Conservation (phyloP, 148 eudicot genomes). For the Fagopyrum esculentum region DNA sequence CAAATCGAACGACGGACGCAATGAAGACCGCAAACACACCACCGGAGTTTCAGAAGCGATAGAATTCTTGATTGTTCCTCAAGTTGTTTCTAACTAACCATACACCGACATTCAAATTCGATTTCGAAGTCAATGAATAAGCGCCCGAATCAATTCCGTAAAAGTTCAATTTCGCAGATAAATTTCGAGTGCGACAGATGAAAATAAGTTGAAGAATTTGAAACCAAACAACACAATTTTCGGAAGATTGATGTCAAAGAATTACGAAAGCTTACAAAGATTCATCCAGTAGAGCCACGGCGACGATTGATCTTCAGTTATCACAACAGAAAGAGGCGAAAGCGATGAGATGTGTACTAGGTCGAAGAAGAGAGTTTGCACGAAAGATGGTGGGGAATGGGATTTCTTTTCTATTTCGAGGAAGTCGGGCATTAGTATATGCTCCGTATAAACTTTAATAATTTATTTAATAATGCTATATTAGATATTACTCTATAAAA, state of each 20-base stretch:
- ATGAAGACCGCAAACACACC: not conserved
- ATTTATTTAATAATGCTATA: too few species aligned
- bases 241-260: not conserved
- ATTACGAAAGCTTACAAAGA: not conserved
- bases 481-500: not conserved
- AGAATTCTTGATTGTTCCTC: not conserved
- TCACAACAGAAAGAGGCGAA: not conserved
- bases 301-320: constrained; percentile 1
- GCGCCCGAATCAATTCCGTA: not conserved
- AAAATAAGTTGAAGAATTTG: not conserved
- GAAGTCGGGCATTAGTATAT: not conserved
- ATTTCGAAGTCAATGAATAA: not conserved
- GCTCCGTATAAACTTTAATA: not conserved
- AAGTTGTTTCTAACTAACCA: not conserved
- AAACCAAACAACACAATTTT: not conserved
- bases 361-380: constrained; percentile 3
- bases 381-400: not conserved
- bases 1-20: not conserved
- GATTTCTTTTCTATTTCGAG: too few species aligned
- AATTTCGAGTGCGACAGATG: not conserved
- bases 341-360: constrained; percentile 3
- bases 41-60: not conserved
- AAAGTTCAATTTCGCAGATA: not conserved
- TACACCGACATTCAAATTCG: not conserved
- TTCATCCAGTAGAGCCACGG: constrained; percentile 3